phyloP scores from a whole-genome alignment of 1,284 basidiomycete genomes.

The Puccinia novopanici region DNA sequence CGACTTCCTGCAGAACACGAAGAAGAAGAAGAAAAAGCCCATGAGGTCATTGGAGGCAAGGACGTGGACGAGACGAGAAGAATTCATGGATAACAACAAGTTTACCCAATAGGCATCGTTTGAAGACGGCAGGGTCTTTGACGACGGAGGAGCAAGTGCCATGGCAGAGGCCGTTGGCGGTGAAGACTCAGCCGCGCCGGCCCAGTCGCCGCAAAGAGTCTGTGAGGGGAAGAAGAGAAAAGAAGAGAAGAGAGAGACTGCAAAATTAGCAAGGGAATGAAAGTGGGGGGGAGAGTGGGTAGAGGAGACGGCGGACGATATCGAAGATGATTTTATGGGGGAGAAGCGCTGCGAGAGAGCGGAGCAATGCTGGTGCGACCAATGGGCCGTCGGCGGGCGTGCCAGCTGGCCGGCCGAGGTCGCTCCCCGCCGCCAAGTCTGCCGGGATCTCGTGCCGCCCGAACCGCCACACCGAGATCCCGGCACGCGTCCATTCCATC shows the following conservation, averaged over 20 bases:
- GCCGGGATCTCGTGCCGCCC: slow-evolving; percentile 63
- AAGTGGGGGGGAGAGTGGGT: slow-evolving; percentile 64
- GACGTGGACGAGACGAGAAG: not conserved
- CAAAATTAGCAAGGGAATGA: too few species aligned
- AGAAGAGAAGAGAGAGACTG: too few species aligned
- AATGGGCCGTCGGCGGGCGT: slow-evolving; percentile 67
- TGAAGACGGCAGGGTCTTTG: slow-evolving; percentile 68
- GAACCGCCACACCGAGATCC: slow-evolving; percentile 70
- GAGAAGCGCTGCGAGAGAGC: slow-evolving; percentile 67
- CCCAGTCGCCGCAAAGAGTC: slow-evolving; percentile 79
- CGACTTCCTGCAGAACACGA: slow-evolving; percentile 25
- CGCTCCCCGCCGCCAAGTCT: slow-evolving; percentile 66
- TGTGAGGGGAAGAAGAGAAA: slow-evolving; percentile 59
- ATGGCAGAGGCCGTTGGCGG: slow-evolving; percentile 65
- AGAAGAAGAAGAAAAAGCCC: not conserved
- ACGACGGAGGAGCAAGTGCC: slow-evolving; percentile 71
- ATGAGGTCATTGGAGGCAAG: too few species aligned
- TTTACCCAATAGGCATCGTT: slow-evolving; percentile 54
- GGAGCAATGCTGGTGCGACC: slow-evolving; percentile 68
- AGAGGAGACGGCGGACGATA: slow-evolving; percentile 56
- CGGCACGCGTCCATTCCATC: slow-evolving; percentile 69
- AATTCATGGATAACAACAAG: not conserved
- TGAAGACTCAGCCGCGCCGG: slow-evolving; percentile 65
- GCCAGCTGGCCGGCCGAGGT: slow-evolving; percentile 67
- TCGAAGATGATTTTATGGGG: slow-evolving; percentile 72